These are phyloP conservation scores for Calonectria pauciramosa DNA, from an alignment of 2,329 filamentous ascomycete species.

Conservation along the genomic window DNA sequence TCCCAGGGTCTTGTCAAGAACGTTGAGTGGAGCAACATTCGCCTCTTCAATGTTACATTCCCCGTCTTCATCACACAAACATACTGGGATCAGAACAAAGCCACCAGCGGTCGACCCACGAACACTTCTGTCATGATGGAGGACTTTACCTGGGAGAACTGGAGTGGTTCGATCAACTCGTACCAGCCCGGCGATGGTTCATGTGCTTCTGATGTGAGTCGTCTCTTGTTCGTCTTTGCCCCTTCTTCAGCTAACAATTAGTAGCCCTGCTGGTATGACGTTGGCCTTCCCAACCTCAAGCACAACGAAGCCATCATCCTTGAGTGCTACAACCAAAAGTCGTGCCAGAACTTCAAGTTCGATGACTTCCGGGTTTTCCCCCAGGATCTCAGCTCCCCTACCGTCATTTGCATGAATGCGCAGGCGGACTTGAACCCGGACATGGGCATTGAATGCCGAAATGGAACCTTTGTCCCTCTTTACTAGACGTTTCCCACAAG, in stretches of 20 bases:
- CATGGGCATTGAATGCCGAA: constrained; percentile 23
- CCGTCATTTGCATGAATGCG: constrained; percentile 27
- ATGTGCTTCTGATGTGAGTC: constrained; percentile 25
- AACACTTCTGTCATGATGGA: constrained; percentile 22
- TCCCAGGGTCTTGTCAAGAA: constrained; percentile 21
- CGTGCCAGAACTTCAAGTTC: constrained; percentile 26
- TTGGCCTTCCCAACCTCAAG: constrained; percentile 23
- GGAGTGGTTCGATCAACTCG: constrained; percentile 25
- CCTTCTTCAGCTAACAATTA: background rate
- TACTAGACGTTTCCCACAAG: background rate
- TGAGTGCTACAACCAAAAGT: constrained; percentile 26
- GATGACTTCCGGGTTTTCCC: constrained; percentile 19
- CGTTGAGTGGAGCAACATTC: constrained; percentile 27
- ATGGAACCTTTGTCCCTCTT: constrained; percentile 22
- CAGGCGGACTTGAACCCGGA: constrained; percentile 14
- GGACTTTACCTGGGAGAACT: constrained; percentile 26
- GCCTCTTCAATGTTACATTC: constrained; percentile 29
- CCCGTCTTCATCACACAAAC: constrained; percentile 29
- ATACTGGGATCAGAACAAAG: constrained; percentile 28
- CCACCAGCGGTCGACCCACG: constrained; percentile 17
- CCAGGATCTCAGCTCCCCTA: constrained; percentile 20
- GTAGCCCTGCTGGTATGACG: constrained; percentile 26
- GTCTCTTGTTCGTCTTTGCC: too few species aligned
- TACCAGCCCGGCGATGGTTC: constrained; percentile 26
- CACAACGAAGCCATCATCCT: constrained; percentile 29